Base-by-base conservation (phyloP, 2,329 filamentous ascomycete genomes). In the Chalara sp. region DNA sequence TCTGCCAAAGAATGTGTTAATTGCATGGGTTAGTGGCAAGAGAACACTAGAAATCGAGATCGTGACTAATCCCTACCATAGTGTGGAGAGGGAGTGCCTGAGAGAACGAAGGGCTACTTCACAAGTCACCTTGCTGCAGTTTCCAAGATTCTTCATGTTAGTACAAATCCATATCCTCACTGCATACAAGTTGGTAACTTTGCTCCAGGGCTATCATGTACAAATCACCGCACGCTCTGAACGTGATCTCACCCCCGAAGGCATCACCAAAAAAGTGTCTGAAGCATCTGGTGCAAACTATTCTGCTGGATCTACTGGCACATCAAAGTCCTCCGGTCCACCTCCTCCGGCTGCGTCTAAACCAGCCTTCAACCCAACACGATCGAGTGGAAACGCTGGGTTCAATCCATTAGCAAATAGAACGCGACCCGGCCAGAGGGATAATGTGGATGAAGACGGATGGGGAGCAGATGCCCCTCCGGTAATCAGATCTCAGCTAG, bases 1-100 rank as follows among this genome's bases (percentile, higher is more conserved):
- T 28, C 80, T 99, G 12, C 90, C 92, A 46, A 99, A 99, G 75
- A 87, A 84, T 67, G 89, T 95, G 53, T 78, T 99, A 59, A 89
- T 99, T 66, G 91, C 87, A 59, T 99, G 93, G 87, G 79, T 81
- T 65, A 56, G 72, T 47, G 31, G 47, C 30, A 32, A 21, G 33
- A 44, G 33, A 41, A 32, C 28, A 33, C 39, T 29, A 30, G 44
- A 30, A 35, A 33, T n/a, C 45, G 46, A 32, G 12, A 28, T 46
- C 33, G 35, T n/a, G 46, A 47, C 63, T 66, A 52, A 66, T 56
- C 52, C 10, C 47, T 29, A n/a, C 42, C 47, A 46, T 56, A 78
- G 87, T 99, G 93, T 68, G 93, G 93, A 59, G 92, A 95, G 65
- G 93, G 93, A 61, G 93, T 99, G 12, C 93, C 93, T n/a, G 93